These are phyloP conservation scores for Aspergillus puulaauensis DNA, from an alignment of 2,329 filamentous ascomycete genomes.

Conservation along the genomic window DNA sequence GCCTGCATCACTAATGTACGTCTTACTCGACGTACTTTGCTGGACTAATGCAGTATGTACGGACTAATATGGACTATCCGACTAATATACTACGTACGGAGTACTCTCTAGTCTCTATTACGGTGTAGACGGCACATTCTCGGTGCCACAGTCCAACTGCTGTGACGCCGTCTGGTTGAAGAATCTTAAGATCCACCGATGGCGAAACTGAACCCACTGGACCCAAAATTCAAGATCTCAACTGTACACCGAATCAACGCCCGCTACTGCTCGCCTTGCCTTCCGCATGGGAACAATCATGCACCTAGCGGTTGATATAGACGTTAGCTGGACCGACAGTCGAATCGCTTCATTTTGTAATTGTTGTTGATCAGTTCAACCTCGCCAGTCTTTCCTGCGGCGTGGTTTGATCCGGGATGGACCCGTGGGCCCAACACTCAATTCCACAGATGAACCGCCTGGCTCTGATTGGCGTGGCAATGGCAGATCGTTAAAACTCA, in stretches of 20 bases:
- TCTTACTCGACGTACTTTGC: too few species aligned
- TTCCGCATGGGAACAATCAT: neutral
- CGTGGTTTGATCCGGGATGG: neutral
- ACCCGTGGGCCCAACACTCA: neutral
- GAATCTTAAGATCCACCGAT: constrained; percentile 8
- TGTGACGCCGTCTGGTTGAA: neutral
- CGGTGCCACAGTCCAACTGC: neutral
- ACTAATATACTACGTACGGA: too few species aligned
- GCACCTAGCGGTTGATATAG: too few species aligned
- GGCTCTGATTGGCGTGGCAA: neutral
- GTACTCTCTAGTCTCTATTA: too few species aligned
- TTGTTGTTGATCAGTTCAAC: neutral
- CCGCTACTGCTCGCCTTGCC: neutral
- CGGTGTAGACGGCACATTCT: too few species aligned
- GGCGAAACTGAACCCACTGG: constrained; percentile 5
- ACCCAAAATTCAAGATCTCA: neutral
- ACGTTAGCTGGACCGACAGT: too few species aligned
- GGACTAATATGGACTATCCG: too few species aligned
- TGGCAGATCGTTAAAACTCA: neutral
- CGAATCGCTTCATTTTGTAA: too few species aligned
- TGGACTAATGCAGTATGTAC: too few species aligned
- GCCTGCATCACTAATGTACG: too few species aligned
- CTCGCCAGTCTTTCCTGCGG: neutral
- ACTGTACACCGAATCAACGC: too few species aligned
- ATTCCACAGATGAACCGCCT: neutral